Percentiles rank a stretch among this genome's conserved stretches.
Conservation (phyloP, 345 rosid species). For the Rubroshorea leprosula region DNA sequence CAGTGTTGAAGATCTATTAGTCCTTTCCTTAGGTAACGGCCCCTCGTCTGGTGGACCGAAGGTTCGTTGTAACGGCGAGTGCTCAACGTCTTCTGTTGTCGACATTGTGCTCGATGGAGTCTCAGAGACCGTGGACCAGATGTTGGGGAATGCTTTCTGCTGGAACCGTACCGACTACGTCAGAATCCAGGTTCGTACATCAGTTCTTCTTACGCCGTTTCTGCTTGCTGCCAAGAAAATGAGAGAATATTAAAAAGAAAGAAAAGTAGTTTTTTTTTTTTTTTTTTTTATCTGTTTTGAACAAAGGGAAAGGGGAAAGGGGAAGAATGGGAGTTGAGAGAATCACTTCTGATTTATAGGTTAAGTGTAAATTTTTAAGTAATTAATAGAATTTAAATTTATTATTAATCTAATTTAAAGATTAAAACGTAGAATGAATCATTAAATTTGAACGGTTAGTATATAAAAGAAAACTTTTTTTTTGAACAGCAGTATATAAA, state of each 20-base stretch:
- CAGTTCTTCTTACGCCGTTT: neutral
- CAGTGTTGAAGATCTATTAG: constrained; percentile 82
- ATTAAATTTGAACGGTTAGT: too few species aligned
- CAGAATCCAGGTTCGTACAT: constrained; percentile 71
- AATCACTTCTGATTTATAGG: too few species aligned
- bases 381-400: too few species aligned
- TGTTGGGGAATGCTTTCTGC: constrained; percentile 91
- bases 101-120: constrained; percentile 82
- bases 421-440: too few species aligned
- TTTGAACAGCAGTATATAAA: too few species aligned
- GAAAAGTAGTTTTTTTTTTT: too few species aligned
- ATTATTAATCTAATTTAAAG: too few species aligned
- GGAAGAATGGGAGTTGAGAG: too few species aligned
- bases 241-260: neutral
- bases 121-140: constrained; percentile 90
- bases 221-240: constrained; percentile 20
- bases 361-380: too few species aligned
- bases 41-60: constrained; percentile 30
- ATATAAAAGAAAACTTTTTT: too few species aligned
- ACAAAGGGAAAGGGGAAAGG: too few species aligned
- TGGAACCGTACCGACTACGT: constrained; percentile 91
- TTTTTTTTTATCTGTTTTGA: too few species aligned
- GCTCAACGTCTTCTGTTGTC: constrained; percentile 67
- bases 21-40: constrained; percentile 85
- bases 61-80: constrained; percentile 45